Evolutionary conservation across 164 flowering plant species (phyloP).

Genomic region (Chimonanthus praecox): DNA sequence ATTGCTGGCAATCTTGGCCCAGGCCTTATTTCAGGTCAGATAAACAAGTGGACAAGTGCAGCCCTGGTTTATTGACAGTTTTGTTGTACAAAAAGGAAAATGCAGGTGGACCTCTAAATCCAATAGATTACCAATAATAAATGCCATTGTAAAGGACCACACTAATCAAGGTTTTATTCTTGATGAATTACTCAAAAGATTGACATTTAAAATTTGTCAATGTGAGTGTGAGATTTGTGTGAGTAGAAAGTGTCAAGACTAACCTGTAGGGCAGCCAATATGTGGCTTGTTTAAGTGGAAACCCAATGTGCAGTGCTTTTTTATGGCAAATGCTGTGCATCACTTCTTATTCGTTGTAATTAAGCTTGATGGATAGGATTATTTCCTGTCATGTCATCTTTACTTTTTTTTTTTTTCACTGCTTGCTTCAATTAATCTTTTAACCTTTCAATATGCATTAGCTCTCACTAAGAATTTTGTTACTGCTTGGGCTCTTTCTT

Average conservation of each 20-base stretch:
- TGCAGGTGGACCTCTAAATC: neutral
- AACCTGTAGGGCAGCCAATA: too few relatives aligned
- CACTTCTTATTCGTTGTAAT: too few relatives aligned
- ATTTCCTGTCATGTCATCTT: neutral
- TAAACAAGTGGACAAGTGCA: too few relatives aligned
- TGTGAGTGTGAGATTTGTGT: neutral
- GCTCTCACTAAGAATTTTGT: neutral
- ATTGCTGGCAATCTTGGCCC: too few relatives aligned
- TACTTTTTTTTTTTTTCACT: neutral
- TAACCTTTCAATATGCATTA: neutral
- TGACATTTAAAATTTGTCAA: neutral
- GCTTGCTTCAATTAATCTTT: neutral
- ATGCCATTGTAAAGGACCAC: neutral
- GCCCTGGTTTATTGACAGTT: neutral
- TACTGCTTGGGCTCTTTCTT: neutral
- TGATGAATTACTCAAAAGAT: neutral
- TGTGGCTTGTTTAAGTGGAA: too few relatives aligned
- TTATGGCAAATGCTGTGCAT: neutral
- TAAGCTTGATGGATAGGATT: neutral
- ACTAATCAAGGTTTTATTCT: neutral
- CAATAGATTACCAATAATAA: neutral
- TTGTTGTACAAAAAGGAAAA: neutral
- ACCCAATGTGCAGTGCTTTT: too few relatives aligned
- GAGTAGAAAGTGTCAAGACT: neutral
- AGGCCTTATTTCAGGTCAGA: neutral